These are phyloP conservation scores for Penicillium sp. DNA, from an alignment of 2,329 filamentous ascomycete genomes.

Conservation along the genomic window DNA sequence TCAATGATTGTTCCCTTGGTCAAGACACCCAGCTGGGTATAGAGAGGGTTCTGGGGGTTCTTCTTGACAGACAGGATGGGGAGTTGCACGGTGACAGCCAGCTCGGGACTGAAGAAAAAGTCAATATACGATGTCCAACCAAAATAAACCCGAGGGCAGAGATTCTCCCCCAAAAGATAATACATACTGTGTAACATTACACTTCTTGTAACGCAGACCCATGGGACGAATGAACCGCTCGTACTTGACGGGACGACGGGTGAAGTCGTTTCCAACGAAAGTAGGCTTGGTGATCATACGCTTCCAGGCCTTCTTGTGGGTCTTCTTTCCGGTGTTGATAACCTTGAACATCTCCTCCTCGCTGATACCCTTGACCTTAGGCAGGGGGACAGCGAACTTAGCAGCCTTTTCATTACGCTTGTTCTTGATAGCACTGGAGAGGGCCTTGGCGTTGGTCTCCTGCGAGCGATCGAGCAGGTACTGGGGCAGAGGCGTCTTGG, in stretches of 20 bases:
- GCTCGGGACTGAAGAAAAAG: constrained; percentile 54
- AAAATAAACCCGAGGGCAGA: constrained; percentile 1
- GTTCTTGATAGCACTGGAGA: constrained; percentile 88
- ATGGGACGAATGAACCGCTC: constrained; percentile 71
- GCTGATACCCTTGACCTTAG: constrained; percentile 87
- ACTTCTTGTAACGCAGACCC: constrained; percentile 77
- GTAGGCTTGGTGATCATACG: constrained; percentile 73
- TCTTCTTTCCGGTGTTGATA: constrained; percentile 94
- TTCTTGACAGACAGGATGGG: constrained; percentile 77
- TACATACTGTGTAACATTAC: constrained; percentile 58
- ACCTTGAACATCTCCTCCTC: constrained; percentile 99
- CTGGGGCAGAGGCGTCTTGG: constrained; percentile 74
- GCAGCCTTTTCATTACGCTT: constrained; percentile 92
- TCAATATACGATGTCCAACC: constrained; percentile 12
- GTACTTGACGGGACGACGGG: constrained; percentile 76
- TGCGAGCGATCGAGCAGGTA: constrained; percentile 88
- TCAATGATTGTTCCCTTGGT: constrained; percentile 83
- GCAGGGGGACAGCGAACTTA: constrained; percentile 85
- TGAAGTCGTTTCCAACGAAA: constrained; percentile 90
- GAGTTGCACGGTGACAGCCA: constrained; percentile 83
- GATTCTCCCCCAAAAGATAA: not conserved
- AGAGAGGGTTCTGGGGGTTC: constrained; percentile 84
- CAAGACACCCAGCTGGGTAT: constrained; percentile 87
- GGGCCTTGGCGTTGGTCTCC: constrained; percentile 67
- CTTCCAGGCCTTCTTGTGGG: constrained; percentile 72